Base-by-base conservation (phyloP, 1,284 basidiomycete genomes). In the Anthracocystis panici-leucophaei region DNA sequence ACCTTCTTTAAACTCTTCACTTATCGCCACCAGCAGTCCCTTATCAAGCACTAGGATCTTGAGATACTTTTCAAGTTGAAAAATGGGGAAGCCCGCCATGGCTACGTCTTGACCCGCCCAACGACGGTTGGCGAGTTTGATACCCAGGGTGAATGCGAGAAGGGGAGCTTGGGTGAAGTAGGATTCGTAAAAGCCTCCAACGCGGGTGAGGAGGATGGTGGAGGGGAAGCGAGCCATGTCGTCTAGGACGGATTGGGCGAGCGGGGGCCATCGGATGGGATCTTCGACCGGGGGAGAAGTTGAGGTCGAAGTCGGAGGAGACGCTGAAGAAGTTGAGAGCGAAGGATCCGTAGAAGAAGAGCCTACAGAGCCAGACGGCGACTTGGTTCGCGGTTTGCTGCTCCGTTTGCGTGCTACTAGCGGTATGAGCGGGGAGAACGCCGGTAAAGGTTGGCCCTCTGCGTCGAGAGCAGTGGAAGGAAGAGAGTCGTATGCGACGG, bases 161-260 rank as follows among this genome's bases (percentile, higher is more conserved):
- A 54, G 50, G 3, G 81, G 80, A 1, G 83, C 82, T 68, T 84
- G 83, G 6, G 73, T 57, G 64, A 84, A 84, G 67, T 84, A 84
- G n/a, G 80, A 80, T 68, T 84, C 83, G 71, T 84, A 84, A 45
- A 84, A 84, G 7, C 79, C 78, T 14, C 83, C 83, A 2, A 84
- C 82, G 16, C 82, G 67, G 5, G 83, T 84, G 20, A 84, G 76
- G 5, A 84, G 73, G 29, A 84, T 77, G 49, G 82, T 83, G 18
- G 58, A 38, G 18, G 81, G 80, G 48, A 81, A 84, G 12, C 68
- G 53, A 0, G 72, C 67, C 64, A 84, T 66, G 52, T 84, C 82
- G 31, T 57, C 61, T n/a, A 80, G 65, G 0, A 84, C 80, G 41
- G 75, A 64, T 49, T 78, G 68, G 6, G 81, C 83, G 7, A 84